Base-by-base conservation (phyloP, 164 flowering plant genomes). In the Cinnamomum chago region DNA sequence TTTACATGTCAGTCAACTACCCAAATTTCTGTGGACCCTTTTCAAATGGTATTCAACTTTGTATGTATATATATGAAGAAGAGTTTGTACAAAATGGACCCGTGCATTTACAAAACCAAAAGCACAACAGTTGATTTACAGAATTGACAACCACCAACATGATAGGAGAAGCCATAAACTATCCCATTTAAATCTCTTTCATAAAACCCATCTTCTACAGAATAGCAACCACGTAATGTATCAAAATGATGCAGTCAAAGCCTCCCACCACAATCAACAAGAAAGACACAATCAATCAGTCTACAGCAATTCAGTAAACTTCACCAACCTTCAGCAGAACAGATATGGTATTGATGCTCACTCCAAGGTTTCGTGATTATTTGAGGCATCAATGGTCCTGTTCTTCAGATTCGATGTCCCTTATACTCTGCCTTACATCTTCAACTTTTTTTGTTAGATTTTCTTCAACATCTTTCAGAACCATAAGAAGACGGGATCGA, bases 381-480 rank as follows among this genome's bases (percentile, higher is more conserved):
- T 67, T 67, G 30, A 27, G 47, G 11, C n/a, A 7, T 27, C 40
- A 17, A 28, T 28, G 69, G 47, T 30, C 40, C 30, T 67, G 35
- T 20, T 67, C 69, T 28, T 67, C 69, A 18, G 50, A 27, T 30
- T 69, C 73, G 35, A 35, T 77, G 65, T 70, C 65, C 64, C 79
- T 67, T 27, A 68, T 77, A 15, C 76, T 72, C 18, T 72, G 72
- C 68, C 70, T 58, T 77, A 77, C 40, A 65, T 86, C 84, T 68
- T 82, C 85, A 50, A 84, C 86, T 76, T 84, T 86, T 40, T 83
- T 81, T 6, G 85, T 74, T 14, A 83, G 65, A 62, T 84, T 84
- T 17, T 81, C 83, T 52, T 86, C 85, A 17, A 86, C 80, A 55
- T 82, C 84, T 75, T 81, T 84, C 80, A 84, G 76, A 68, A 86